A percentile compares a stretch with the other conserved stretches of the same genome.
Conservation (phyloP, 345 rosid species). For the Arabis alpina region DNA sequence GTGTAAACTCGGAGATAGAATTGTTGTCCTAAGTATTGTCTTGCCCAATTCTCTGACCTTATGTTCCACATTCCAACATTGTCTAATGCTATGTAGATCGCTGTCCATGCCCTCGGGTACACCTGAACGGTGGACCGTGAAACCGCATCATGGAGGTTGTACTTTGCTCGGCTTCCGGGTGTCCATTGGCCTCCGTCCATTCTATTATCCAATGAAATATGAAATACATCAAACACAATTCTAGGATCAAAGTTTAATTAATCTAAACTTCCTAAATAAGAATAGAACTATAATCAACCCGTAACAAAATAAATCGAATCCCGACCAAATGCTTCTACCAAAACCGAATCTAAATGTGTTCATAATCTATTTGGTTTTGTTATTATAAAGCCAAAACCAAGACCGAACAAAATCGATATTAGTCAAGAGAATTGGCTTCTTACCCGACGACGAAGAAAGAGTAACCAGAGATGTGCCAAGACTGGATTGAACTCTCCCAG, state of each 20-base stretch:
- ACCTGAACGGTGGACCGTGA: conserved; percentile 82
- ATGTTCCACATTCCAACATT: conserved; percentile 99
- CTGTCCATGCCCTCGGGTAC: conserved; percentile 92
- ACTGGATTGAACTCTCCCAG: conserved; percentile 77
- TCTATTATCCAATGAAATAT: conserved; percentile 44
- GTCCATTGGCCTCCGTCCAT: conserved; percentile 99
- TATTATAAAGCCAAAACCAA: too few relatives aligned
- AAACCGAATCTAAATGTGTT: not conserved
- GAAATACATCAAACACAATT: conserved; percentile 9
- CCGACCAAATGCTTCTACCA: not conserved
- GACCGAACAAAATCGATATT: not conserved
- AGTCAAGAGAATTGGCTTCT: conserved; percentile 20
- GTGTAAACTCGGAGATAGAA: conserved; percentile 85
- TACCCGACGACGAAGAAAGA: conserved; percentile 95
- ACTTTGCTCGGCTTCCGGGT: conserved; percentile 59
- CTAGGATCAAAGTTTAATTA: not conserved
- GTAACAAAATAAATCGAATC: not conserved
- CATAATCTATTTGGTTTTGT: not conserved
- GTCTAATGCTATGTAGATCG: conserved; percentile 81
- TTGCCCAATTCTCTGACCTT: conserved; percentile 86
- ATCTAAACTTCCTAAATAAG: not conserved
- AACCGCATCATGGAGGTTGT: conserved; percentile 83
- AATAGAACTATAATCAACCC: not conserved
- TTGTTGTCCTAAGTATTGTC: conserved; percentile 92
- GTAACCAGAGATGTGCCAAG: conserved; percentile 85